These are phyloP conservation scores for Rhizomucor miehei DNA, from an alignment of 371 early-diverging fungal genomes.

Conservation along the genomic window DNA sequence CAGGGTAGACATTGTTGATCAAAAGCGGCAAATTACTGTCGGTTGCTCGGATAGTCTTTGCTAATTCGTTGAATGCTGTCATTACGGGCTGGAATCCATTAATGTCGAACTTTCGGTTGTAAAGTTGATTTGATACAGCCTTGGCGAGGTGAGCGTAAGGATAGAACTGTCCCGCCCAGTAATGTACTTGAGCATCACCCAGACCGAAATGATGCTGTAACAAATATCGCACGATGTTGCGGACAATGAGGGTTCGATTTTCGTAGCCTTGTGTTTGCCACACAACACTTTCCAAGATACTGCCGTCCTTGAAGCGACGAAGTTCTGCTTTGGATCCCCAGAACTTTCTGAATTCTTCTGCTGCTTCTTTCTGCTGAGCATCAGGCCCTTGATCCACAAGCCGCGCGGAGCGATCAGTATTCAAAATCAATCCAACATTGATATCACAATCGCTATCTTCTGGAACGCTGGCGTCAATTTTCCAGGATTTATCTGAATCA, in stretches of 20 bases:
- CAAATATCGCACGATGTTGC: conserved; percentile 76
- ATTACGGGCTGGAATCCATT: conserved; percentile 73
- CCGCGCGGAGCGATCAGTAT: conserved; percentile 62
- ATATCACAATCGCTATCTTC: conserved; percentile 12
- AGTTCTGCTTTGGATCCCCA: conserved; percentile 87
- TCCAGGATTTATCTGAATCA: conserved; percentile 28
- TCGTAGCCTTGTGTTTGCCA: conserved; percentile 75
- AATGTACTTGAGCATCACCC: conserved; percentile 44
- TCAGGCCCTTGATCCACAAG: conserved; percentile 82
- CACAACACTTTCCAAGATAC: conserved; percentile 79
- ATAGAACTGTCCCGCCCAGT: conserved; percentile 72
- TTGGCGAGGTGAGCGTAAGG: conserved; percentile 53
- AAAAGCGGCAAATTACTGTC: conserved; percentile 76
- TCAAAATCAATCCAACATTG: conserved; percentile 68
- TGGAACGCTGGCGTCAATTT: conserved; percentile 15
- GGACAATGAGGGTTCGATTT: conserved; percentile 73
- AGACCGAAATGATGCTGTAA: conserved; percentile 68
- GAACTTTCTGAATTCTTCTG: conserved; percentile 70
- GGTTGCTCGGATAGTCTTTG: conserved; percentile 62
- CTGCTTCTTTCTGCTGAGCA: conserved; percentile 57
- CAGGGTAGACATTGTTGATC: conserved; percentile 68
- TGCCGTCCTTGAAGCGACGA: conserved; percentile 88
- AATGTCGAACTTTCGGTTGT: conserved; percentile 43
- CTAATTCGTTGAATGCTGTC: conserved; percentile 66
- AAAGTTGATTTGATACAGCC: conserved; percentile 43